Conservation (phyloP, 176 grass and related monocot species). For the Pharus latifolius region DNA sequence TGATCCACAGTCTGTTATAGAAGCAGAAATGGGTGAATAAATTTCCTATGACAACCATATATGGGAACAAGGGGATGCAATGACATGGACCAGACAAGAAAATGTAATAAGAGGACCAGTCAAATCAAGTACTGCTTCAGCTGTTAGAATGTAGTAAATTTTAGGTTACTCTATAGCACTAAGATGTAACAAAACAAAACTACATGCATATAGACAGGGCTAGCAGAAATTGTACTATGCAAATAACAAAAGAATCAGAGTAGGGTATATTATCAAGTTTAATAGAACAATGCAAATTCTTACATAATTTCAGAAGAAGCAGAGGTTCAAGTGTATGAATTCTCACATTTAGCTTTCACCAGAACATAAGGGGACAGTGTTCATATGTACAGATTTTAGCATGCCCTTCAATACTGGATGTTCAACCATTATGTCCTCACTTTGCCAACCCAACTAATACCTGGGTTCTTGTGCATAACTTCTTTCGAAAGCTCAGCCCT, state of each 20-base stretch:
- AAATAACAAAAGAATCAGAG: neutral
- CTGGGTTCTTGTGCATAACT: conserved; percentile 31
- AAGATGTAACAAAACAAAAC: neutral
- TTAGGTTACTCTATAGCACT: neutral
- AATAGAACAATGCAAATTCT: neutral
- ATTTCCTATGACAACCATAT: neutral
- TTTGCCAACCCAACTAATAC: conserved; percentile 38
- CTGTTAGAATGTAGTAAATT: neutral
- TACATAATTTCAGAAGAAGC: neutral
- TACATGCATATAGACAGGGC: neutral
- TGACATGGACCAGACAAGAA: neutral
- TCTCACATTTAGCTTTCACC: conserved; percentile 3
- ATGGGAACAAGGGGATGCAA: neutral
- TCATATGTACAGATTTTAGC: neutral
- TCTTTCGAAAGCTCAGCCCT: conserved; percentile 18
- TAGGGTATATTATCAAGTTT: neutral
- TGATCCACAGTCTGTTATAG: neutral
- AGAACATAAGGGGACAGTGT: neutral
- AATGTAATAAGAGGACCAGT: neutral
- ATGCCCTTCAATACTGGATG: neutral
- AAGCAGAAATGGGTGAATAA: neutral
- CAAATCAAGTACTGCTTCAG: neutral
- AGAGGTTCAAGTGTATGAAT: no score
- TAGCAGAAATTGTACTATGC: neutral
- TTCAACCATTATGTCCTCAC: conserved; percentile 1